These are phyloP conservation scores for Xylariaceae sp. DNA, from an alignment of 2,329 filamentous ascomycete species.

Conservation along the genomic window DNA sequence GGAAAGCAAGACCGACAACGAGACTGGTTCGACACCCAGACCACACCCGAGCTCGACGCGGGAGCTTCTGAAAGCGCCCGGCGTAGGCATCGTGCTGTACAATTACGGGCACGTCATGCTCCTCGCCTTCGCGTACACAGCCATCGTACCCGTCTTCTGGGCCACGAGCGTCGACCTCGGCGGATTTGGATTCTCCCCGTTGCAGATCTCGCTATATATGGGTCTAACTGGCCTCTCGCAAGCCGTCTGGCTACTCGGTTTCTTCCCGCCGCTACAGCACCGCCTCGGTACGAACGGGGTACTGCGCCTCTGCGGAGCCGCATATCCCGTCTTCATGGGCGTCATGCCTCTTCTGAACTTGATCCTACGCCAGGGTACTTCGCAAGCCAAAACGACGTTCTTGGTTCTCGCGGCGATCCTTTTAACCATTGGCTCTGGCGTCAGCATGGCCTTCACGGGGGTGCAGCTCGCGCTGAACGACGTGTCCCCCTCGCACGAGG, in stretches of 20 bases:
- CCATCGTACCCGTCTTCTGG: constrained; percentile 71
- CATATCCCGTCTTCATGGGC: constrained; percentile 70
- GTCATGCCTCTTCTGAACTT: constrained; percentile 60
- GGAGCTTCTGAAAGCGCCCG: constrained; percentile 66
- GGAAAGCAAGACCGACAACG: constrained; percentile 22
- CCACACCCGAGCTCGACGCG: constrained; percentile 50
- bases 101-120: constrained; percentile 71
- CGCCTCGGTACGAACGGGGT: constrained; percentile 71
- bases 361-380: constrained; percentile 57
- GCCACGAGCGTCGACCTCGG: constrained; percentile 68
- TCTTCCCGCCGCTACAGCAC: constrained; percentile 72
- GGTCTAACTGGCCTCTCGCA: constrained; percentile 69
- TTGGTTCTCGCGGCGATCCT: constrained; percentile 58
- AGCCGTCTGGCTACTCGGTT: constrained; percentile 72
- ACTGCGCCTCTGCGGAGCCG: constrained; percentile 61
- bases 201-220: constrained; percentile 72
- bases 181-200: constrained; percentile 67
- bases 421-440: constrained; percentile 64
- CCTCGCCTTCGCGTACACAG: constrained; percentile 75
- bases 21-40: neutral
- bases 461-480: constrained; percentile 79
- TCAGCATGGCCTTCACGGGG: constrained; percentile 74
- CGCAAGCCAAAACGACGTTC: constrained; percentile 53
- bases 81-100: constrained; percentile 70
- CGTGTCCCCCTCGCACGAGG: constrained; percentile 67